Evolutionary conservation across 305 asterid genomes (phyloP), one percentile per base, ranked within the genome.

Genomic region (Solanum hybrid): DNA sequence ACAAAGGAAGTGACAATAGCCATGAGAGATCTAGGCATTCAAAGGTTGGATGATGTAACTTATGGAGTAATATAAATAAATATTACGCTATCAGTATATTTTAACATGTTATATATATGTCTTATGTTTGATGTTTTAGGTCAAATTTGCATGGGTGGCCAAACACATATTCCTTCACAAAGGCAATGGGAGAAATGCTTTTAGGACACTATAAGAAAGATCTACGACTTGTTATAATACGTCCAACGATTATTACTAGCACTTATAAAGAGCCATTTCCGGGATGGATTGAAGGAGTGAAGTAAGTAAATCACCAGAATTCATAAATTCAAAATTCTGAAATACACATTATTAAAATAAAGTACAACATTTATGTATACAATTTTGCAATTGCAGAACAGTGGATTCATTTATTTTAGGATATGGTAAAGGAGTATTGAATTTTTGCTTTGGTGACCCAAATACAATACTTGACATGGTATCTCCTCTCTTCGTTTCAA

Each of bases 111-210:
- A 42, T 42, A 42, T 42, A 11, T 40, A 11, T 40, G 18, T 42
- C 57, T 42, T 42, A 86, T 8, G 51, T 40, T 40, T 40, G 46
- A 40, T 40, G 51, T 40, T 40, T 37, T 37, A 35, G 96, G 89
- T 91, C 95, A 88, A 89, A 2, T 36, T 18, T 93, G 77, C 94
- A 93, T 89, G 95, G 96, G 31, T 94, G 96, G 95, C 96, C 95
- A 76, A 94, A 94, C 90, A 94, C 95, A 22, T 94, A 93, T 37
- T 92, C 92, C 26, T 93, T 93, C 77, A 94, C 95, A 36, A 94
- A 93, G 89, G 93, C 95, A 80, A 92, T 94, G 88, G 95, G 94
- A 31, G 96, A 93, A 87, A 94, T 94, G 95, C 11, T 92, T 67
- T 78, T 94, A 78, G 92, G 84, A 86, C 80, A 64, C 2, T 73